Evolutionary conservation across 495 filamentous ascomycete species (phyloP).

Genomic region (Neurospora discreta): DNA sequence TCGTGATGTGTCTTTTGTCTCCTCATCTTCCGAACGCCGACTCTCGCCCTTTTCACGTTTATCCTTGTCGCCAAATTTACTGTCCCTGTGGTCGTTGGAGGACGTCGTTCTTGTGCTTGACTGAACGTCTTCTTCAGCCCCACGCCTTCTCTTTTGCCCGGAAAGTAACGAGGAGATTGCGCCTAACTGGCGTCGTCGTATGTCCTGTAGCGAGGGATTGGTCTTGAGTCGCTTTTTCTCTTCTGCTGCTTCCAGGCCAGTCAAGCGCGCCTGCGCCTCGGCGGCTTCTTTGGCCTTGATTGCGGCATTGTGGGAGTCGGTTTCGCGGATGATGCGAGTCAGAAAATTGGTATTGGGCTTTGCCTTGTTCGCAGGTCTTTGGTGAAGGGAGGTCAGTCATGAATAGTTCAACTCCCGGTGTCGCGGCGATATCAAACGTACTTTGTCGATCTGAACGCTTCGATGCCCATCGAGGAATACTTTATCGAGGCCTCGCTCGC

Average conservation of each 20-base stretch:
- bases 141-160: slow-evolving; percentile 28
- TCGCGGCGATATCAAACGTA: slow-evolving; percentile 26
- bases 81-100: neutral
- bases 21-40: neutral
- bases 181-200: slow-evolving; percentile 39
- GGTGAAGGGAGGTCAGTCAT: neutral
- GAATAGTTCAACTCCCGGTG: neutral
- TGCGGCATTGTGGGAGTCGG: slow-evolving; percentile 80
- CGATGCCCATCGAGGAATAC: slow-evolving; percentile 62
- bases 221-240: slow-evolving; percentile 27
- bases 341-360: slow-evolving; percentile 90
- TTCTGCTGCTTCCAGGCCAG: slow-evolving; percentile 31
- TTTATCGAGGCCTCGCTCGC: slow-evolving; percentile 55
- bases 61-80: neutral
- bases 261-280: slow-evolving; percentile 39
- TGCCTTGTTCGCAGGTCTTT: slow-evolving; percentile 52
- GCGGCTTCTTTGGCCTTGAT: slow-evolving; percentile 70
- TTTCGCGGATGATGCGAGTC: slow-evolving; percentile 77
- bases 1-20: neutral
- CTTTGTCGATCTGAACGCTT: slow-evolving; percentile 56
- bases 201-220: slow-evolving; percentile 30
- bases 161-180: slow-evolving; percentile 41
- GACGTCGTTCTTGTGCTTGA: slow-evolving; percentile 1
- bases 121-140: slow-evolving; percentile 5
- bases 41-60: neutral